Evolutionary conservation across 352 stramenopile species (phyloP).

Genomic region (Peronospora tabacina): DNA sequence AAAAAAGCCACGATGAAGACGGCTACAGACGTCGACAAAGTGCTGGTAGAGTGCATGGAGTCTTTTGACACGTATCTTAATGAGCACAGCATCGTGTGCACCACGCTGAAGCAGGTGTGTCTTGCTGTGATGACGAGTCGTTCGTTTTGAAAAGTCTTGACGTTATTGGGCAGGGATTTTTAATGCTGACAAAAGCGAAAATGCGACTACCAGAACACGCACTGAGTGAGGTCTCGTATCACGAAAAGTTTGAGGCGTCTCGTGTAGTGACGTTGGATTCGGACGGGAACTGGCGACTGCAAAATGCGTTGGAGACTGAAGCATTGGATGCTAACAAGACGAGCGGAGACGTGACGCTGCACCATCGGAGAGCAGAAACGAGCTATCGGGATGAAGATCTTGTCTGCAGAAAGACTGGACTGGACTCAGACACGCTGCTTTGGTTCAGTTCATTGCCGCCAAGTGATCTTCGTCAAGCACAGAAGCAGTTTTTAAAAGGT

Average conservation of each 20-base stretch:
- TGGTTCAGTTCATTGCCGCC: conserved; percentile 74
- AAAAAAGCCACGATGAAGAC: conserved; percentile 6
- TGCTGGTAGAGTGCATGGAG: conserved; percentile 37
- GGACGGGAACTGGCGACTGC: conserved; percentile 22
- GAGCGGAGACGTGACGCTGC: conserved; percentile 2
- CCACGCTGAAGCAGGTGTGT: conserved; percentile 52
- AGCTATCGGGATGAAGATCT: conserved; percentile 1
- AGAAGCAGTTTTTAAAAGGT: conserved; percentile 56
- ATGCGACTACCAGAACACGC: conserved; percentile 40
- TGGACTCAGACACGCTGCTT: conserved; percentile 31
- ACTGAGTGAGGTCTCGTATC: conserved; percentile 55
- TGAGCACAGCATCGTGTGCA: conserved; percentile 37
- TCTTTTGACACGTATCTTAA: conserved; percentile 43
- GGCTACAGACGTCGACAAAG: conserved; percentile 25
- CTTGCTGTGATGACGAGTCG: not conserved
- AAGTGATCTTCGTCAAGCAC: conserved; percentile 48
- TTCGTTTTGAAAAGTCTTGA: conserved; percentile 6
- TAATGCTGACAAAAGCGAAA: conserved; percentile 61
- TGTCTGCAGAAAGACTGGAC: not conserved
- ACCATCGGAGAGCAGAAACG: conserved; percentile 14
- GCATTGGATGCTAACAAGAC: conserved; percentile 1
- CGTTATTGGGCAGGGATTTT: conserved; percentile 38
- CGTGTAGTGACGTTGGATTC: conserved; percentile 17
- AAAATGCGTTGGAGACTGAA: conserved; percentile 4
- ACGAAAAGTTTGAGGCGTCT: conserved; percentile 43